Percentiles rank a stretch among this genome's conserved stretches.
These are phyloP conservation scores for Eutrema japonicum DNA, from an alignment of 345 rosid genomes.

Conservation along the genomic window DNA sequence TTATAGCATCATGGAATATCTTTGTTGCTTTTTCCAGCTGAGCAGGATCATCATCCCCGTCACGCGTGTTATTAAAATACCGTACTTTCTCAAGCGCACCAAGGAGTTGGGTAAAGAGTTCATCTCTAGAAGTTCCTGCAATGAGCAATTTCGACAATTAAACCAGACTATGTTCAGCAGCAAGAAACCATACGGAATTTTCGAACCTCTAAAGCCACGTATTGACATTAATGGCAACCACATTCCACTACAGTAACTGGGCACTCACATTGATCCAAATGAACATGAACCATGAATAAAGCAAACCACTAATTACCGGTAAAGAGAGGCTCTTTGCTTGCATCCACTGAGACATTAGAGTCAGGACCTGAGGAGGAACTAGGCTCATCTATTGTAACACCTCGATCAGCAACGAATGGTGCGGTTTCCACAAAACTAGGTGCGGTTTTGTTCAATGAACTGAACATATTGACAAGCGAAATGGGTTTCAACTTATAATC, in stretches of 20 bases:
- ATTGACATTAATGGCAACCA: background rate
- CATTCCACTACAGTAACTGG: background rate
- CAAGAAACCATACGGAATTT: background rate
- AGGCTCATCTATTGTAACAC: slow-evolving; percentile 44
- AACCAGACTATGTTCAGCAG: background rate
- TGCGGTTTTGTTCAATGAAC: slow-evolving; percentile 48
- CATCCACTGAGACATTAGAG: slow-evolving; percentile 36
- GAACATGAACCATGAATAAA: background rate
- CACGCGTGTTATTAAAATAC: slow-evolving; percentile 56
- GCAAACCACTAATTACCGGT: slow-evolving; percentile 32
- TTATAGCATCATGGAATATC: slow-evolving; percentile 72
- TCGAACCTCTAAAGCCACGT: background rate
- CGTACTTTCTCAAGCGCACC: slow-evolving; percentile 78
- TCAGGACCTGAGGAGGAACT: slow-evolving; percentile 45
- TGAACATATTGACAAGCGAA: slow-evolving; percentile 59
- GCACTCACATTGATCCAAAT: background rate
- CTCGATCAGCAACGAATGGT: slow-evolving; percentile 26
- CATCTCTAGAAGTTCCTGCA: slow-evolving; percentile 75
- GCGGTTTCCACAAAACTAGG: slow-evolving; percentile 13
- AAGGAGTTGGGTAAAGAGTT: slow-evolving; percentile 75
- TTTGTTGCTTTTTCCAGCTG: slow-evolving; percentile 72
- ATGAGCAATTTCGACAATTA: background rate
- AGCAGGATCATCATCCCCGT: slow-evolving; percentile 68
- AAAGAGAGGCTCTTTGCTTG: slow-evolving; percentile 29
- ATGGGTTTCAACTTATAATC: slow-evolving; percentile 48